A percentile compares a stretch with the other conserved stretches of the same genome.
Evolutionary conservation across 371 early-diverging fungal species (phyloP).

Genomic region (Saksenaea vasiformis): DNA sequence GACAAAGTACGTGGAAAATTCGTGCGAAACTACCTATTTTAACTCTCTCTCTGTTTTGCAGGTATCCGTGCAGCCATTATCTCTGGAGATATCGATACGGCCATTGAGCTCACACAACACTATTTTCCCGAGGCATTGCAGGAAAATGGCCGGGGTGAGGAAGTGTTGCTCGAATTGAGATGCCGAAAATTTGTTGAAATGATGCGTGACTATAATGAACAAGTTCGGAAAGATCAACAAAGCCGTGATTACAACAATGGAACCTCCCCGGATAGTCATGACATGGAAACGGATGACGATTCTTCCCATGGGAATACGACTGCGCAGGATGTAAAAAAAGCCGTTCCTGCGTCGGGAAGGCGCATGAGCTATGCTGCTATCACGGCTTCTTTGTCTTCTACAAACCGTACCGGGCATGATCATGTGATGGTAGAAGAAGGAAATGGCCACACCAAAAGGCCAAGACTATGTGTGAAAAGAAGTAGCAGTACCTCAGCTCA

Average conservation of each 20-base stretch:
- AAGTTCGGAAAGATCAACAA: neutral
- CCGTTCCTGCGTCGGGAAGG: conserved; percentile 18
- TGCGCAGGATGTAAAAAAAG: neutral
- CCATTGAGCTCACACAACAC: conserved; percentile 59
- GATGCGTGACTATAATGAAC: conserved; percentile 41
- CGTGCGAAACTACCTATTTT: neutral
- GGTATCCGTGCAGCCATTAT: conserved; percentile 67
- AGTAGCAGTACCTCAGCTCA: conserved; percentile 18
- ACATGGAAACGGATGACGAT: conserved; percentile 28
- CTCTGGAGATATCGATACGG: conserved; percentile 71
- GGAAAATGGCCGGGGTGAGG: conserved; percentile 37
- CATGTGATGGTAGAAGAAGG: neutral
- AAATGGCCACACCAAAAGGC: neutral
- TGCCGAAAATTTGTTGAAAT: conserved; percentile 88
- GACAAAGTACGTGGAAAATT: conserved; percentile 23
- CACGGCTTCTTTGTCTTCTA: conserved; percentile 27
- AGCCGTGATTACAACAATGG: conserved; percentile 20
- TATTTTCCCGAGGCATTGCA: conserved; percentile 67
- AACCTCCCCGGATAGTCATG: conserved; percentile 16
- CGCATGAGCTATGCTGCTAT: conserved; percentile 41
- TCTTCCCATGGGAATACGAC: neutral
- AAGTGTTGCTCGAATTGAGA: conserved; percentile 70
- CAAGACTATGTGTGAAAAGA: conserved; percentile 12
- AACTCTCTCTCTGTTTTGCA: conserved; percentile 19
- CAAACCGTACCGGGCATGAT: conserved; percentile 8